Base-by-base conservation (phyloP, 139 green algal genomes). In the Eudorina sp. region DNA sequence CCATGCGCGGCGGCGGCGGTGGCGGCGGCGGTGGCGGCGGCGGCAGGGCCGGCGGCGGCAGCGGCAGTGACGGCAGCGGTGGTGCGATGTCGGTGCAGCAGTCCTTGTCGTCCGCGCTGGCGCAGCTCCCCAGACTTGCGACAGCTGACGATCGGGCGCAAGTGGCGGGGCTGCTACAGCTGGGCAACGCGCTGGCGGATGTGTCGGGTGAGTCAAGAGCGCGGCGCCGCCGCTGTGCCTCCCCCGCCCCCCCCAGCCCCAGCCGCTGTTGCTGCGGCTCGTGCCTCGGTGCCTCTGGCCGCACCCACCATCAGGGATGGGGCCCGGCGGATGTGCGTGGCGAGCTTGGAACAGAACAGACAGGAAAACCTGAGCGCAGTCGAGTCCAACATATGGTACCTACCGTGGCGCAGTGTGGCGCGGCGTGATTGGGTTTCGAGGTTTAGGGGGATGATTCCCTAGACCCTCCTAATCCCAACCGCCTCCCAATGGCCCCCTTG, bases 111-210 rank as follows among this genome's bases (percentile, higher is more conserved):
- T 3, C 81, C 18, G 81, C 81, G n/a, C 64, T 87, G 66, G 62
- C 81, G 2, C 45, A n/a, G n/a, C 64, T 87, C 62, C 81, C 81
- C 8, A 9, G n/a, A 4, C 64, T 87, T 41, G 62, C 81, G 1
- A 53, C 48, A 0, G 81, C 45, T 0, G 81, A 87, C 45, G 81
- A 87, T 34, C 29, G 64, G 45, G 62, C 62, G n/a, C 81, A 87
- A 62, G 81, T 87, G 31, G 62, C 41, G 46, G 81, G 81, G 81
- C 64, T 87, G 31, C 14, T 53, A 14, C 45, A 51, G 81, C 81
- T 87, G 45, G 64, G 31, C 2, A 64, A 60, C 19, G 81, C 81
- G 21, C 64, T 87, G 62, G 81, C 81, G 31, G 64, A 87, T 51
- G 81, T 87, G 31, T 46, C 80, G 11, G 80, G 80, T 86, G 45